phyloP scores from a whole-genome alignment of 2,329 filamentous ascomycete species.

The Uncinocarpus reesii region DNA sequence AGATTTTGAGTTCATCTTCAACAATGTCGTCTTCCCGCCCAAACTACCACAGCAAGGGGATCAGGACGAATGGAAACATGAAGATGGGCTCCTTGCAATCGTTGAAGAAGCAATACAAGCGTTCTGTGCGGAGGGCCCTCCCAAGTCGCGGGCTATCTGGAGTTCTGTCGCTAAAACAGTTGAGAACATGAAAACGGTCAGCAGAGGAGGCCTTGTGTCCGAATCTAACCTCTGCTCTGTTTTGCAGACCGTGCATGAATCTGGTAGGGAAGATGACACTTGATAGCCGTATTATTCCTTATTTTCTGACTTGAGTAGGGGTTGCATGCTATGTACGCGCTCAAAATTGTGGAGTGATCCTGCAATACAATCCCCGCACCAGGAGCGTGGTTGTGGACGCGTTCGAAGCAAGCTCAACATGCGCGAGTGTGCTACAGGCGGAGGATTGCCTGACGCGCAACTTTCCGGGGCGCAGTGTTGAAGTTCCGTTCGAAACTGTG shows the following conservation, averaged over 20 bases:
- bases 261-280: background rate
- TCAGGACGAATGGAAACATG: conserved; percentile 19
- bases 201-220: background rate
- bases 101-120: background rate
- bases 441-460: conserved; percentile 32
- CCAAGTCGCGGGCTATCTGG: background rate
- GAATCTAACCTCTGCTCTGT: background rate
- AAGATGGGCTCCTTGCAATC: conserved; percentile 1
- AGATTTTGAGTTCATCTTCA: conserved; percentile 23
- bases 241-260: background rate
- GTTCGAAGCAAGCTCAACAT: conserved; percentile 38
- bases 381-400: conserved; percentile 28
- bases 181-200: background rate
- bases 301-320: conserved; percentile 16
- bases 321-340: conserved; percentile 32
- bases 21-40: conserved; percentile 43
- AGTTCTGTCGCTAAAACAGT: background rate
- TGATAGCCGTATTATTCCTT: background rate
- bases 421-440: conserved; percentile 28
- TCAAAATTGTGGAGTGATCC: conserved; percentile 38
- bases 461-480: conserved; percentile 32
- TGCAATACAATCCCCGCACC: conserved; percentile 22
- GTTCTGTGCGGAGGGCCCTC: background rate
- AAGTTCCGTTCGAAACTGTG: conserved; percentile 21
- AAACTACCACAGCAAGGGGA: conserved; percentile 37